Evolutionary conservation across 2,329 filamentous ascomycete species (phyloP), one percentile per base, ranked within the genome.

Genomic region (Colletotrichum tanaceti): DNA sequence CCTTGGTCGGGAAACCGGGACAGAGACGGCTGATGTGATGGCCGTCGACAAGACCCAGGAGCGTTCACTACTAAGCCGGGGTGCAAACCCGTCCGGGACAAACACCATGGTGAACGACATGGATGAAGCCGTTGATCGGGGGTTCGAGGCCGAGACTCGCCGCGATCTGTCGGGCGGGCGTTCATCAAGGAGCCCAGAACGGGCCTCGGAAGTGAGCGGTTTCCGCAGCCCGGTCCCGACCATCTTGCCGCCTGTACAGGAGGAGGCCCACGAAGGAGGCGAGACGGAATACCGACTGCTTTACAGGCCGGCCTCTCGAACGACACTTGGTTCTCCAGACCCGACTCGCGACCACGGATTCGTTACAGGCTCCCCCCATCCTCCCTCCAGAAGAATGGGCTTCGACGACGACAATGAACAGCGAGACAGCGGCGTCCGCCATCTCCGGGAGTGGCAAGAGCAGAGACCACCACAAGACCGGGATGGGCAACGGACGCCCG

Each of bases 341-440:
- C 63, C 75, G 41, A 84, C 84, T 72, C 77, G 85, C 49, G 85
- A 88, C 71, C 86, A 85, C 70, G 85, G 82, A 0, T 82, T 86
- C 70, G 78, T 79, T 28, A 76, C 81, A 5, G 83, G 81, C 53
- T 84, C 85, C 2, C 81, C 85, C 16, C 78, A 78, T 49, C 75
- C 79, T 50, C 75, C 79, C 46, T 77, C 78, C 59, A 77, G 75
- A 63, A 82, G 77, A 71, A 75, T 76, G 58, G 65, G 73, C 1
- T 71, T 75, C 16, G 76, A 77, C 14, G 76, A 80, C 22, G 77
- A 80, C 22, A 77, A 80, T 38, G 73, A 76, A 38, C 77, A 80
- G 57, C 82, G 85, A 50, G 87, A 90, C 73, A 89, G 87, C 75
- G 87, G 85, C 32, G 83, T 89, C 38, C n/a, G n/a, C n/a, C 84